Conservation (phyloP, 805 yeast species). For the Ogataea methylovora region DNA sequence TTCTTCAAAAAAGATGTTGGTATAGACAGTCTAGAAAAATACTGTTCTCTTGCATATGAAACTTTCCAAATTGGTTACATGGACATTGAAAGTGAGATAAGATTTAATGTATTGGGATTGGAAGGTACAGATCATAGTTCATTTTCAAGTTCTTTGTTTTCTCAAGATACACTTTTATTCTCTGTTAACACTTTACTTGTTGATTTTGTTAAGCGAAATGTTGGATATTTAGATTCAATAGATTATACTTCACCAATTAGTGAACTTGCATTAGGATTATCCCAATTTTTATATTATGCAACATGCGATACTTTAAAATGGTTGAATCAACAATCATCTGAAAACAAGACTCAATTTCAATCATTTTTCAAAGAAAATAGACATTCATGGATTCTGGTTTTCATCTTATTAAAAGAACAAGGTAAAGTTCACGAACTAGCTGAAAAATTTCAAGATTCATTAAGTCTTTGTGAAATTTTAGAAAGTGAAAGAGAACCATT, state of each 20-base stretch:
- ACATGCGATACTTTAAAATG: background rate
- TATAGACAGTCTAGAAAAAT: background rate
- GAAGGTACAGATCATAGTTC: too few species aligned
- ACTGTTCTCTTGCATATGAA: background rate
- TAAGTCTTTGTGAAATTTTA: constrained; percentile 50
- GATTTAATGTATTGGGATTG: too few species aligned
- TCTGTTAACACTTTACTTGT: background rate
- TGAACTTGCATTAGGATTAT: constrained; percentile 2
- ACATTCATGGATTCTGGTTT: constrained; percentile 49
- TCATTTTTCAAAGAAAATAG: constrained; percentile 14
- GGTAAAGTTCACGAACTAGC: constrained; percentile 54
- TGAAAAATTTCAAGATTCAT: constrained; percentile 58
- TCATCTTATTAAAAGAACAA: constrained; percentile 43
- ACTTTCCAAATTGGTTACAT: background rate
- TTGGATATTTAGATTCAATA: background rate
- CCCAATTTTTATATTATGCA: background rate
- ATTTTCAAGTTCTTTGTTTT: too few species aligned
- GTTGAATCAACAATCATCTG: background rate
- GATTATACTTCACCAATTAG: background rate
- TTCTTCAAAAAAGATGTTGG: constrained; percentile 4
- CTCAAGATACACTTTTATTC: too few species aligned
- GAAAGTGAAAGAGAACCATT: constrained; percentile 33
- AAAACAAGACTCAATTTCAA: background rate
- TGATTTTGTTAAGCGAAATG: background rate
- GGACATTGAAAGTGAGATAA: background rate